These are phyloP conservation scores for Amanita rubescens DNA, from an alignment of 768 basidiomycete species.

Conservation along the genomic window DNA sequence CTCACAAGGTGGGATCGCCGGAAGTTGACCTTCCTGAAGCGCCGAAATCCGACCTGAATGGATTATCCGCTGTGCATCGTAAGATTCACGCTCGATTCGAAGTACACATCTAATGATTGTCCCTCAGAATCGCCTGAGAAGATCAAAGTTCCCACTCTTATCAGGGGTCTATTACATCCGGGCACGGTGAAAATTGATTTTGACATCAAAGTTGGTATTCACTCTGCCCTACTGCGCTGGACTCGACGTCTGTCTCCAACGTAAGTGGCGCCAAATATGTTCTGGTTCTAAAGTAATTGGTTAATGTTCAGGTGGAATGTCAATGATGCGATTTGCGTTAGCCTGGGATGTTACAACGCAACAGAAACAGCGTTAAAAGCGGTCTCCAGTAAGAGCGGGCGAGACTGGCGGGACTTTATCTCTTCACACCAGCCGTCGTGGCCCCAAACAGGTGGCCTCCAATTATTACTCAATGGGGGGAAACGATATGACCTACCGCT, in stretches of 20 bases:
- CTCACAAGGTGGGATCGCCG: neutral
- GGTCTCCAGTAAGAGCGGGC: neutral
- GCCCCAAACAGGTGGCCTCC: conserved; percentile 2
- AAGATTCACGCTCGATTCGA: neutral
- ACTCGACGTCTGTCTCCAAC: neutral
- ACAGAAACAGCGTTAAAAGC: neutral
- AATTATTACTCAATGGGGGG: neutral
- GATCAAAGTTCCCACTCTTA: conserved; percentile 3
- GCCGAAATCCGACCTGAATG: neutral
- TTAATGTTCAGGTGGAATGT: neutral
- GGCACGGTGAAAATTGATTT: conserved; percentile 1
- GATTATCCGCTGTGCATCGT: neutral
- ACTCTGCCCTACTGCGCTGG: conserved; percentile 6
- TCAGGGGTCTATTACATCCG: neutral
- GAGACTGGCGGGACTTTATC: neutral
- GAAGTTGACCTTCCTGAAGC: neutral
- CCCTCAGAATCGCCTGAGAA: neutral
- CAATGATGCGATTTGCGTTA: neutral
- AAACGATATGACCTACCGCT: neutral
- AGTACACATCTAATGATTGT: neutral
- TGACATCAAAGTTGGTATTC: neutral
- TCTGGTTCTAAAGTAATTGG: too few relatives aligned
- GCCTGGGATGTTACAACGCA: conserved; percentile 5
- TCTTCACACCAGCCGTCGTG: neutral
- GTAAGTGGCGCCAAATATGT: neutral